Conservation (phyloP, 306 rosid genomes). For the Sicyos baderoa region DNA sequence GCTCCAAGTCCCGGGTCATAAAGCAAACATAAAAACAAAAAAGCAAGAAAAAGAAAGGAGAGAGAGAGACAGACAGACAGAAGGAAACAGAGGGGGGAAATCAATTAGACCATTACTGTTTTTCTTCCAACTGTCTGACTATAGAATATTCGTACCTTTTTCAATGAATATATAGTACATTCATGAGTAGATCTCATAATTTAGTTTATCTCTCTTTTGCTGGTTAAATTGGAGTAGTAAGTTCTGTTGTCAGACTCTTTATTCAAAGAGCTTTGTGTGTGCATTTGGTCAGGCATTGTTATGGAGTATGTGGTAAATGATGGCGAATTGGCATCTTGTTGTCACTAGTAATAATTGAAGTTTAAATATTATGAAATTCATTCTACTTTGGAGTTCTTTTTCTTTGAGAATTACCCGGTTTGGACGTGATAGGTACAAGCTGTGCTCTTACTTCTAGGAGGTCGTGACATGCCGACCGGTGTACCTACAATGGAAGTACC, state of each 20-base stretch:
- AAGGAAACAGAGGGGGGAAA: not conserved
- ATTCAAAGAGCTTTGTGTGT: conserved; percentile 2
- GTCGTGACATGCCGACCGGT: conserved; percentile 51
- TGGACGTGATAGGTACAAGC: conserved; percentile 68
- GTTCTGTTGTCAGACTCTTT: not conserved
- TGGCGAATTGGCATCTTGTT: not conserved
- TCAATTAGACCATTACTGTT: not conserved
- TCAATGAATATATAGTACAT: not conserved
- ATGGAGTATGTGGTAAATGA: not conserved
- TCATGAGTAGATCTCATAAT: not conserved
- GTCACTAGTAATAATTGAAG: not conserved
- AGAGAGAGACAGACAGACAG: not conserved
- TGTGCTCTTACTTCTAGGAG: conserved; percentile 82
- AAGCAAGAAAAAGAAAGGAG: not conserved
- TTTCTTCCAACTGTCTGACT: conserved; percentile 3
- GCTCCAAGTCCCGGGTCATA: no score
- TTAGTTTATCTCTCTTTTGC: conserved; percentile 9
- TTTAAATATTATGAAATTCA: not conserved
- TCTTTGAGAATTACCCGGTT: not conserved
- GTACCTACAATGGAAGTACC: conserved; percentile 49
- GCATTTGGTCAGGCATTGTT: conserved; percentile 2
- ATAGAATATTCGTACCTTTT: conserved; percentile 6
- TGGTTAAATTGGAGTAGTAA: not conserved
- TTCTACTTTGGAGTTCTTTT: not conserved
- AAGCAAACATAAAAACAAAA: no score